Conservation (phyloP, 2,329 filamentous ascomycete species). For the Cladosporium velox region DNA sequence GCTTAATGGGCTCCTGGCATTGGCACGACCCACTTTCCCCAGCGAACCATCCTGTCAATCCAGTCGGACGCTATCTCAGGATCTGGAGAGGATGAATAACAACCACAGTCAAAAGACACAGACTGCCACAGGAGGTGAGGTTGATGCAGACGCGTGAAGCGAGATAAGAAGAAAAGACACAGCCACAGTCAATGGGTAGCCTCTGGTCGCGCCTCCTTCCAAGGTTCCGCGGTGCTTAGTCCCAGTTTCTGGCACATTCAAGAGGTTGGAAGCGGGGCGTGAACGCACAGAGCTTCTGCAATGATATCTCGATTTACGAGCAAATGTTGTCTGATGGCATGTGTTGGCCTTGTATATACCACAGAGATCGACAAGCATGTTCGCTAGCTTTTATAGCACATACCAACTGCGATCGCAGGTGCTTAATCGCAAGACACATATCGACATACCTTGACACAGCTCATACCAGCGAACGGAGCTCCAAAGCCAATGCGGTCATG, state of each 20-base stretch:
- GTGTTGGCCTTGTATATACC: not conserved
- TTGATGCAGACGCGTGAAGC: not conserved
- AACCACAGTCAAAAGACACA: not conserved
- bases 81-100: not conserved
- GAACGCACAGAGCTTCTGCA: conserved; percentile 3
- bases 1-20: conserved; percentile 1
- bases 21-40: conserved; percentile 25
- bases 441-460: not conserved
- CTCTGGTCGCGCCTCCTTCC: conserved; percentile 9
- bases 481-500: conserved; percentile 14
- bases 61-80: conserved; percentile 5
- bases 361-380: not conserved
- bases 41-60: conserved; percentile 26
- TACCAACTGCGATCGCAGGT: not conserved
- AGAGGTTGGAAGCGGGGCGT: conserved; percentile 17
- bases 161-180: not conserved
- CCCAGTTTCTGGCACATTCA: conserved; percentile 1
- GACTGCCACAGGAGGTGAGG: not conserved
- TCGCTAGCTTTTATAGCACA: not conserved
- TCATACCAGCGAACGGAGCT: not conserved
- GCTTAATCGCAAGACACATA: not conserved
- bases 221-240: not conserved
- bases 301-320: conserved; percentile 1
- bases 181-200: conserved; percentile 1
- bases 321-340: not conserved